phyloP scores from a whole-genome alignment of 768 basidiomycete species.

The Pulveroboletus sp. region DNA sequence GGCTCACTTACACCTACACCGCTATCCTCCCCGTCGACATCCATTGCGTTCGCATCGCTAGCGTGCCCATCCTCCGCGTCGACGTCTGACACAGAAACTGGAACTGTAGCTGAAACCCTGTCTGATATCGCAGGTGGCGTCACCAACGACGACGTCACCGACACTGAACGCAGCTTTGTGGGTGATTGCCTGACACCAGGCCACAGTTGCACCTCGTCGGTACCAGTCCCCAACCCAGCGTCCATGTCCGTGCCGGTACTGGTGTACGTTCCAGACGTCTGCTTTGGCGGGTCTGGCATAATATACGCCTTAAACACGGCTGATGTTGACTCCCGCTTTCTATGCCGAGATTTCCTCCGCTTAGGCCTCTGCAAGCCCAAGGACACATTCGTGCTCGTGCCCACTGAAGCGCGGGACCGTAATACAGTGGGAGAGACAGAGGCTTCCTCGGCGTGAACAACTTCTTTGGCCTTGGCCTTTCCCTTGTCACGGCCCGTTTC shows the following conservation, averaged over 20 bases:
- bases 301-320: slow-evolving; percentile 18
- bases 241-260: background rate
- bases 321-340: slow-evolving; percentile 11
- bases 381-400: background rate
- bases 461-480: slow-evolving; percentile 3
- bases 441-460: background rate
- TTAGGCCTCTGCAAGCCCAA: background rate
- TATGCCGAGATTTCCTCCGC: background rate
- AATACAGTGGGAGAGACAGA: background rate
- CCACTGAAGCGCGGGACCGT: background rate
- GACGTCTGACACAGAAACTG: background rate
- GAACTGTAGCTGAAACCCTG: background rate
- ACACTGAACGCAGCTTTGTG: background rate
- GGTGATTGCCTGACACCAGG: background rate
- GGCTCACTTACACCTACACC: background rate
- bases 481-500: background rate
- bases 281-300: slow-evolving; percentile 6
- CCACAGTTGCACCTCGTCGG: background rate
- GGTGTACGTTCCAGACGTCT: too few relatives aligned
- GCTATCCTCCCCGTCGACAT: background rate
- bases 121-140: background rate
- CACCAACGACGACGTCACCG: background rate
- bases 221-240: background rate
- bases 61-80: too few relatives aligned
- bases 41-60: background rate